phyloP scores from a whole-genome alignment of 2,329 filamentous ascomycete species.

The Rhinocladiella similis region DNA sequence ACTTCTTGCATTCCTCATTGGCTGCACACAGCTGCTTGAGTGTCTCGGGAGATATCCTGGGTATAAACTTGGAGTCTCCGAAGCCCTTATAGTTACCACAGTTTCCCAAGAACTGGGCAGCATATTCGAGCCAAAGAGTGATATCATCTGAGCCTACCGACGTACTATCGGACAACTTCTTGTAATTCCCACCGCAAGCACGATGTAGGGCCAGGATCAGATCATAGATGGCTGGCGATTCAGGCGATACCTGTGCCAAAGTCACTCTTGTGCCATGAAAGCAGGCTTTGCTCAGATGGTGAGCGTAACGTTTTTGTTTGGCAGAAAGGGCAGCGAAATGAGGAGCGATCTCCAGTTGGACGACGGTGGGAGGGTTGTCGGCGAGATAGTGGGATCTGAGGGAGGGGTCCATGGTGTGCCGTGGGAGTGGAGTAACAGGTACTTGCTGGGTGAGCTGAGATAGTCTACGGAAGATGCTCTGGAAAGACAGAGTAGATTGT shows the following conservation, averaged over 20 bases:
- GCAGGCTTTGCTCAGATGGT: slow-evolving; percentile 75
- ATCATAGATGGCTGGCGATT: slow-evolving; percentile 79
- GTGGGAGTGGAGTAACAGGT: background rate
- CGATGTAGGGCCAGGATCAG: slow-evolving; percentile 74
- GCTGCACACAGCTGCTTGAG: slow-evolving; percentile 65
- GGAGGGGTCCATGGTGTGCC: slow-evolving; percentile 40
- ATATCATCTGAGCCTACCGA: slow-evolving; percentile 65
- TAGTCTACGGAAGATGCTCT: slow-evolving; percentile 12
- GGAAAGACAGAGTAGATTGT: slow-evolving; percentile 1
- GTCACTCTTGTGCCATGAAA: slow-evolving; percentile 76
- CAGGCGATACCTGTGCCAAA: slow-evolving; percentile 77
- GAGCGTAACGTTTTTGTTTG: slow-evolving; percentile 83
- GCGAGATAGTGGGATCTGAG: slow-evolving; percentile 72
- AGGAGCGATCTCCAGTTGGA: slow-evolving; percentile 84
- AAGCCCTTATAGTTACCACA: slow-evolving; percentile 85
- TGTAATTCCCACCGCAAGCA: slow-evolving; percentile 69
- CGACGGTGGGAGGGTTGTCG: slow-evolving; percentile 84
- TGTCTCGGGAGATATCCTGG: slow-evolving; percentile 64
- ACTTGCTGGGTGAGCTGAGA: slow-evolving; percentile 16
- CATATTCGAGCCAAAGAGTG: slow-evolving; percentile 71
- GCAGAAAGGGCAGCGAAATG: slow-evolving; percentile 71
- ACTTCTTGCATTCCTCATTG: slow-evolving; percentile 59
- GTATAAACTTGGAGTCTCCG: slow-evolving; percentile 81
- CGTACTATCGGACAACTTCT: slow-evolving; percentile 63
- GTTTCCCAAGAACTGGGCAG: slow-evolving; percentile 77